Evolutionary conservation across 371 early-diverging fungal species (phyloP).

Genomic region (Rhizopus arrhizus): DNA sequence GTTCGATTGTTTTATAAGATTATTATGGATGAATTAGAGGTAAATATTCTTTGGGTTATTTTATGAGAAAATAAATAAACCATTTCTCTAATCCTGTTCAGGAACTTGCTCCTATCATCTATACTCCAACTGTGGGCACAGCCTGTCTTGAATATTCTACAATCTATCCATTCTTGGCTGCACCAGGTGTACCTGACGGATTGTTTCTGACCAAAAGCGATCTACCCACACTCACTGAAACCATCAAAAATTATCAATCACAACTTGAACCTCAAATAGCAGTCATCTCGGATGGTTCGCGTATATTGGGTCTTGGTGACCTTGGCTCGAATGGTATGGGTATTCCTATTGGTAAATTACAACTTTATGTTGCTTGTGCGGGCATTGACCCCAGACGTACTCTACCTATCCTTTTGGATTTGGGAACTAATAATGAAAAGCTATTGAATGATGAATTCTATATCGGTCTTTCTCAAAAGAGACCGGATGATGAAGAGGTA

Average conservation of each 20-base stretch:
- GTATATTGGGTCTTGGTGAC: constrained; percentile 92
- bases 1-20: constrained; percentile 79
- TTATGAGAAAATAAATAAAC: no score
- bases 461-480: constrained; percentile 70
- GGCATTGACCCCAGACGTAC: constrained; percentile 86
- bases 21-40: constrained; percentile 69
- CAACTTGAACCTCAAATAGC: constrained; percentile 66
- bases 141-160: constrained; percentile 89
- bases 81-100: no score
- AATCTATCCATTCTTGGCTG: constrained; percentile 81
- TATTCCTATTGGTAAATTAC: constrained; percentile 91
- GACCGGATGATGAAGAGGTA: constrained; percentile 51
- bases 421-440: constrained; percentile 85
- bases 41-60: no score
- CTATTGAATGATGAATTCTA: constrained; percentile 85
- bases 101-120: constrained; percentile 80
- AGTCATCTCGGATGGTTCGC: constrained; percentile 92
- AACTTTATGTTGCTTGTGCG: constrained; percentile 88
- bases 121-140: constrained; percentile 93
- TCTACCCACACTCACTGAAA: constrained; percentile 63
- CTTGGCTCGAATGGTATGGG: constrained; percentile 91
- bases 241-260: constrained; percentile 68
- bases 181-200: constrained; percentile 78
- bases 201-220: constrained; percentile 74
- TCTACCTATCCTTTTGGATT: constrained; percentile 85